A percentile compares a stretch with the other conserved stretches of the same genome.
Conservation (phyloP, 2,329 filamentous ascomycete species). For the Hypoxylon sp. region DNA sequence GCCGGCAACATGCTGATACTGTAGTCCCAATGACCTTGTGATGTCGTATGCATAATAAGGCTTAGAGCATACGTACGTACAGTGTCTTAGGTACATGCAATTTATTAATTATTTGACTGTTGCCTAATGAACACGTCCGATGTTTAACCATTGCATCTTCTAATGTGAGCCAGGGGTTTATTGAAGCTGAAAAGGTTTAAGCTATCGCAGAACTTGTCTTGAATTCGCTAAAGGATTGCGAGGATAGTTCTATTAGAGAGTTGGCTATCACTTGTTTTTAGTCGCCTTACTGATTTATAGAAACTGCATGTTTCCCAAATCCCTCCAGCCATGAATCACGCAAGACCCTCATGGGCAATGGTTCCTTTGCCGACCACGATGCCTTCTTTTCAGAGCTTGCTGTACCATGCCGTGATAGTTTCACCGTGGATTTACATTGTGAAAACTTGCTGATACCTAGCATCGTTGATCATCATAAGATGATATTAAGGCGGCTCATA, state of each 20-base stretch:
- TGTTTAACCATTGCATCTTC: neutral
- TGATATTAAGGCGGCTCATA: neutral
- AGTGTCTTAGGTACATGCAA: too few species aligned
- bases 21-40: neutral
- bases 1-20: too few species aligned
- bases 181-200: too few species aligned
- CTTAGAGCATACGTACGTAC: constrained; percentile 21
- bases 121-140: too few species aligned
- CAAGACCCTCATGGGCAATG: constrained; percentile 9
- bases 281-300: too few species aligned
- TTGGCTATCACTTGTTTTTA: constrained; percentile 9
- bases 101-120: too few species aligned
- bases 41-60: constrained; percentile 12
- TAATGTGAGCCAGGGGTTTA: too few species aligned
- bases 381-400: constrained; percentile 3
- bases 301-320: too few species aligned
- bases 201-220: too few species aligned
- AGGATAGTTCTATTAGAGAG: constrained; percentile 8
- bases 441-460: constrained; percentile 1
- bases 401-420: neutral
- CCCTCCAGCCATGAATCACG: constrained; percentile 8
- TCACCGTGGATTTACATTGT: constrained; percentile 4
- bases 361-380: constrained; percentile 1
- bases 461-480: constrained; percentile 15
- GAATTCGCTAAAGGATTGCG: neutral